Conservation (phyloP, 2,329 filamentous ascomycete species). For the Botrytis hyacinthi region DNA sequence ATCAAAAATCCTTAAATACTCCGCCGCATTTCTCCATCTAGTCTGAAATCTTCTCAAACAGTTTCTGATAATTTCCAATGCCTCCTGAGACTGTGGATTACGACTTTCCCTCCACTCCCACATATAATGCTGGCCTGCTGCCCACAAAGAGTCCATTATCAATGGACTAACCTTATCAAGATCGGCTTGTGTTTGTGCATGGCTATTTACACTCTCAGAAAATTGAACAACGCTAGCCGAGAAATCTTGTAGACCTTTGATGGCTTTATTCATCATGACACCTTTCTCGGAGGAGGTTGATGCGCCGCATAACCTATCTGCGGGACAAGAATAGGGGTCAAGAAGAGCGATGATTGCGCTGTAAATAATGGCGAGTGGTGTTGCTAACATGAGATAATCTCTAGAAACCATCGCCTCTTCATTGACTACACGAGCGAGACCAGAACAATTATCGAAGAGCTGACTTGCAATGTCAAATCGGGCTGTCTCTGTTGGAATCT, state of each 20-base stretch:
- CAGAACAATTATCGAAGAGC: slow-evolving; percentile 33
- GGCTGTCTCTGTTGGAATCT: slow-evolving; percentile 27
- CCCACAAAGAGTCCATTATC: slow-evolving; percentile 42
- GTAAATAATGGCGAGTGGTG: slow-evolving; percentile 35
- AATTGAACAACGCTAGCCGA: slow-evolving; percentile 37
- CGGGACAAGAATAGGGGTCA: slow-evolving; percentile 42
- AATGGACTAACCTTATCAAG: slow-evolving; percentile 40
- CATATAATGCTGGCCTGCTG: slow-evolving; percentile 40
- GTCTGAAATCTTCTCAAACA: slow-evolving; percentile 36
- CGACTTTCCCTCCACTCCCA: slow-evolving; percentile 43
- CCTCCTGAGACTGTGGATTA: slow-evolving; percentile 35
- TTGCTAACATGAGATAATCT: slow-evolving; percentile 32
- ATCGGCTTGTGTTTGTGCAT: slow-evolving; percentile 30
- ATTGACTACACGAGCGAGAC: slow-evolving; percentile 30
- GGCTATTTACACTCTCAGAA: slow-evolving; percentile 32
- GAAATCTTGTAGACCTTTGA: slow-evolving; percentile 39
- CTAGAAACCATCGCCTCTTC: slow-evolving; percentile 31
- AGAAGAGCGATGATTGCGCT: slow-evolving; percentile 39
- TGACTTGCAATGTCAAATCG: slow-evolving; percentile 31
- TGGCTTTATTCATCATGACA: slow-evolving; percentile 39
- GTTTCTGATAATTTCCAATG: slow-evolving; percentile 37
- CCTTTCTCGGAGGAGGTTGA: slow-evolving; percentile 29
- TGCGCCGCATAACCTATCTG: slow-evolving; percentile 19
- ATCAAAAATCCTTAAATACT: slow-evolving; percentile 41
- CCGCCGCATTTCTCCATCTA: slow-evolving; percentile 42